Evolutionary conservation across 176 grass and related monocot species (phyloP).

Genomic region (Raddia guianensis): DNA sequence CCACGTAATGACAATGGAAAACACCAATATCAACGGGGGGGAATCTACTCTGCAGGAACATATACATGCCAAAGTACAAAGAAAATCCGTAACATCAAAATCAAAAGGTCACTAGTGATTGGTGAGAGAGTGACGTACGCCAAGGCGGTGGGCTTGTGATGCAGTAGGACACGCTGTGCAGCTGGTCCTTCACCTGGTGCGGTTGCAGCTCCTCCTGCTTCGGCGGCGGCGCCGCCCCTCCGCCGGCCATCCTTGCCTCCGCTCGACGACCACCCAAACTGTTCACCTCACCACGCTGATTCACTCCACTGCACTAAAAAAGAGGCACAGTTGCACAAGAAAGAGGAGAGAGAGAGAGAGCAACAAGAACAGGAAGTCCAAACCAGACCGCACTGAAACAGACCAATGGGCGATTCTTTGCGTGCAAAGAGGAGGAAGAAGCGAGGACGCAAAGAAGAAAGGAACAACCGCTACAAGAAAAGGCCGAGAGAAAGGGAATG

Average conservation of each 20-base stretch:
- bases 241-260: constrained; percentile 50
- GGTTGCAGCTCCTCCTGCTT: constrained; percentile 87
- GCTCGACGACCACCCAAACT: background rate
- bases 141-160: constrained; percentile 84
- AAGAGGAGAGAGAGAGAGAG: background rate
- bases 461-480: constrained; percentile 5
- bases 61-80: constrained; percentile 1
- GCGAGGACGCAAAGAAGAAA: constrained; percentile 7
- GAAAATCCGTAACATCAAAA: constrained; percentile 1
- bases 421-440: constrained; percentile 38
- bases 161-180: constrained; percentile 72
- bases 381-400: background rate
- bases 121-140: constrained; percentile 54
- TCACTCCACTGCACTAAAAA: constrained; percentile 13
- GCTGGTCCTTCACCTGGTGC: constrained; percentile 76
- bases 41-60: constrained; percentile 5
- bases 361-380: constrained; percentile 20
- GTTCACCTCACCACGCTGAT: background rate
- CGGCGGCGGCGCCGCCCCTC: constrained; percentile 68
- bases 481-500: constrained; percentile 2
- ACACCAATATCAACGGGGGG: constrained; percentile 10
- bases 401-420: constrained; percentile 40
- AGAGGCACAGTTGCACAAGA: background rate
- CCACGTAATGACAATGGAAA: background rate
- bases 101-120: constrained; percentile 4